Conservation (phyloP, 179 eudicot species). For the Silene noctiflora region DNA sequence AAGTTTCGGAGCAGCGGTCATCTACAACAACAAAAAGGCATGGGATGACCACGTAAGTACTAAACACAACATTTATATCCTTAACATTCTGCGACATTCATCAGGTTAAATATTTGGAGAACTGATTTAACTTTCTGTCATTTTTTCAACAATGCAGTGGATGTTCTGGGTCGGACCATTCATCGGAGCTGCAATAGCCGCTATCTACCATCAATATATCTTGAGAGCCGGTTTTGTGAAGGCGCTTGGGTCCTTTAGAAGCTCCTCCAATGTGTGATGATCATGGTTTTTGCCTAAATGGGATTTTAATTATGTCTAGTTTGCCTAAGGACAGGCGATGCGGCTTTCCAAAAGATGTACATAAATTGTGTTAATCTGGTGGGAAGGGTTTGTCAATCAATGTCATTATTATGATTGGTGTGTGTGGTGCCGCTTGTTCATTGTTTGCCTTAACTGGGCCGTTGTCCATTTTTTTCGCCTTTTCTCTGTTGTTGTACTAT, state of each 20-base stretch:
- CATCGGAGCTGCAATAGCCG: slow-evolving; percentile 58
- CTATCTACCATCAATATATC: slow-evolving; percentile 50
- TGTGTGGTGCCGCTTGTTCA: slow-evolving; percentile 27
- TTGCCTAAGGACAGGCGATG: slow-evolving; percentile 4
- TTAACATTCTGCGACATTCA: background rate
- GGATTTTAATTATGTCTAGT: background rate
- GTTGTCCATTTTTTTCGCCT: background rate
- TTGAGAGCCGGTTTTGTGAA: slow-evolving; percentile 46
- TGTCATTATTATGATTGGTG: slow-evolving; percentile 16
- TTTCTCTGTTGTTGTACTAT: slow-evolving; percentile 6
- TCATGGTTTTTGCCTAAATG: slow-evolving; percentile 12
- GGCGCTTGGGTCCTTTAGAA: slow-evolving; percentile 52
- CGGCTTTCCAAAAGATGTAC: slow-evolving; percentile 22
- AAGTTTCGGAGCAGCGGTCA: slow-evolving; percentile 60
- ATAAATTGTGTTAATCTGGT: slow-evolving; percentile 20
- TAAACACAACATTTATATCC: background rate
- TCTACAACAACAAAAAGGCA: slow-evolving; percentile 40
- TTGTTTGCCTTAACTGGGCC: slow-evolving; percentile 17
- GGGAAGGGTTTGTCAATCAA: slow-evolving; percentile 23
- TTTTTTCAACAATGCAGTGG: slow-evolving; percentile 36
- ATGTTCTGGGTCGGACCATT: slow-evolving; percentile 64
- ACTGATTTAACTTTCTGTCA: background rate
- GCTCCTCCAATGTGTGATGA: slow-evolving; percentile 31
- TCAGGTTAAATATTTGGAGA: background rate
- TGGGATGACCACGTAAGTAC: slow-evolving; percentile 57